phyloP scores from a whole-genome alignment of 129 eudicot species.

The Lactuca saligna region DNA sequence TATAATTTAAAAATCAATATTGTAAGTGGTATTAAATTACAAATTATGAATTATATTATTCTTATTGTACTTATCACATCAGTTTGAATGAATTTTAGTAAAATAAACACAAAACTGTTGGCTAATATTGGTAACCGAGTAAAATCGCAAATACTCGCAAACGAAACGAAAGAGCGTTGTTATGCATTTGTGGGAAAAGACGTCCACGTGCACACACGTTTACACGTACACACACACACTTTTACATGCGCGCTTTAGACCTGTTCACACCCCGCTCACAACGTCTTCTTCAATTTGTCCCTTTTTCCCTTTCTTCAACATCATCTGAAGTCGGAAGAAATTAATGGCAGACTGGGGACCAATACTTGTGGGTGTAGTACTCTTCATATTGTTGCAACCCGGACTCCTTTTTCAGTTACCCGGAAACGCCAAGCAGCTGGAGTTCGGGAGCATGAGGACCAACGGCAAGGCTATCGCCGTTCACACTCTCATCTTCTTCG shows the following conservation, averaged over 20 bases:
- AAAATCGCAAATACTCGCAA: not conserved
- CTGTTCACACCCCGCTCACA: not conserved
- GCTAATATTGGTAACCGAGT: not conserved
- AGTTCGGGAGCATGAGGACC: conserved; percentile 90
- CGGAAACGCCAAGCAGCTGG: conserved; percentile 57
- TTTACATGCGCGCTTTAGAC: conserved; percentile 10
- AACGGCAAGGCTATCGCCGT: conserved; percentile 82
- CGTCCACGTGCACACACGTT: conserved; percentile 29
- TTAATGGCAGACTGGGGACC: conserved; percentile 95
- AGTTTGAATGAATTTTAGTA: not conserved
- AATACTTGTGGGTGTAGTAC: conserved; percentile 74
- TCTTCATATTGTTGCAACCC: conserved; percentile 74
- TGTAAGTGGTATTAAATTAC: too few relatives aligned
- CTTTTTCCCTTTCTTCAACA: not conserved
- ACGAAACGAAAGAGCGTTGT: conserved; percentile 8
- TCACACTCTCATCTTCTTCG: conserved; percentile 83
- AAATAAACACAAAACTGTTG: not conserved
- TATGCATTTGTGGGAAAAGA: conserved; percentile 17
- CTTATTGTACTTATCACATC: not conserved
- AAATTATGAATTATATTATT: too few relatives aligned
- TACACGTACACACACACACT: not conserved
- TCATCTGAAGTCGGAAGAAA: not conserved
- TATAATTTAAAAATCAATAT: too few relatives aligned
- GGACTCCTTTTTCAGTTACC: conserved; percentile 86
- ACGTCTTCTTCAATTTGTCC: not conserved